phyloP scores from a whole-genome alignment of 805 yeast species.

The Yueomyces sinensis region DNA sequence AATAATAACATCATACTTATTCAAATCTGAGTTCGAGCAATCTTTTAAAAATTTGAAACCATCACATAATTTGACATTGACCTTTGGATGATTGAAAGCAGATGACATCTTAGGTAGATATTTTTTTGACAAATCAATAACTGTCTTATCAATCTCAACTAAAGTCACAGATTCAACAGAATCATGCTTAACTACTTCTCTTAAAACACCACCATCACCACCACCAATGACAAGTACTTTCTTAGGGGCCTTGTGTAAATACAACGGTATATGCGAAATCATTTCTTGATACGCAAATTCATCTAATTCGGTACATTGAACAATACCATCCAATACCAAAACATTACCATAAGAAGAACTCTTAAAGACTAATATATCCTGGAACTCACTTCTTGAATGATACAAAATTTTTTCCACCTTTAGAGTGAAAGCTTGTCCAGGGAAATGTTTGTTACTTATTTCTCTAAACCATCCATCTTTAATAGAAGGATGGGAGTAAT shows the following conservation, averaged over 20 bases:
- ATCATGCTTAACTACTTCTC: conserved; percentile 74
- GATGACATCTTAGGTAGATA: conserved; percentile 71
- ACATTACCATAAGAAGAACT: conserved; percentile 76
- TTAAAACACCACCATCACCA: conserved; percentile 89
- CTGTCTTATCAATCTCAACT: conserved; percentile 84
- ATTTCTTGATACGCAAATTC: conserved; percentile 91
- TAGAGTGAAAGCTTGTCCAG: conserved; percentile 74
- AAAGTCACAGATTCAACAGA: conserved; percentile 52
- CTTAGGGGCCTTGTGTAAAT: conserved; percentile 63
- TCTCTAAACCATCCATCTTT: conserved; percentile 76
- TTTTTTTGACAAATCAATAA: conserved; percentile 55
- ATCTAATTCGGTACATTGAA: conserved; percentile 85
- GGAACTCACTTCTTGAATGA: conserved; percentile 56
- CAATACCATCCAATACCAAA: conserved; percentile 75
- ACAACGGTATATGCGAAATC: conserved; percentile 73
- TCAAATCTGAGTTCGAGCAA: conserved; percentile 7
- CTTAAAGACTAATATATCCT: conserved; percentile 70
- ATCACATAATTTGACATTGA: conserved; percentile 57
- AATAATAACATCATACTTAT: conserved; percentile 67
- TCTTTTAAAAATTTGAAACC: conserved; percentile 67
- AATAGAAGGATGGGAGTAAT: conserved; percentile 19
- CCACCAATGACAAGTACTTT: conserved; percentile 84
- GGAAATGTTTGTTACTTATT: conserved; percentile 54
- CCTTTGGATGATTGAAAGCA: conserved; percentile 50
- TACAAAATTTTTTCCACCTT: conserved; percentile 53